Conservation (phyloP, 2,329 filamentous ascomycete genomes). For the Colletotrichum sublineola region DNA sequence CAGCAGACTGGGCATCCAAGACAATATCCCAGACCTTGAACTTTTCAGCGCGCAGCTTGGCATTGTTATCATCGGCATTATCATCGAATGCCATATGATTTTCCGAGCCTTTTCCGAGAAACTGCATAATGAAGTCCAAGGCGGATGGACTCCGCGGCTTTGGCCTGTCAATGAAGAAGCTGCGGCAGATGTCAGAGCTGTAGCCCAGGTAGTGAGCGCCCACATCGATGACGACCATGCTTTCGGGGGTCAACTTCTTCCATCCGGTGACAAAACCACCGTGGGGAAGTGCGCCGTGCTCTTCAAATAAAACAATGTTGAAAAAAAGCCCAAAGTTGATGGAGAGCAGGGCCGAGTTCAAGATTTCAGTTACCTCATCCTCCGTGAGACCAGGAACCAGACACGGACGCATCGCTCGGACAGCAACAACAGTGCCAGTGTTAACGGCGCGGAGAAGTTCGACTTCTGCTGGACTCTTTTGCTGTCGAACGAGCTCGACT, state of each 20-base stretch:
- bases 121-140: background rate
- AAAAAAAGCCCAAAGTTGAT: conserved; percentile 71
- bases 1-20: conserved; percentile 71
- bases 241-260: conserved; percentile 65
- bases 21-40: conserved; percentile 71
- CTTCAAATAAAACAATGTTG: conserved; percentile 73
- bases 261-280: conserved; percentile 65
- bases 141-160: background rate
- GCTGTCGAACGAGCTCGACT: conserved; percentile 70
- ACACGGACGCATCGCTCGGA: conserved; percentile 68
- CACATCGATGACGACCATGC: conserved; percentile 73
- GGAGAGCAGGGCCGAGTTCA: conserved; percentile 67
- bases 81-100: background rate
- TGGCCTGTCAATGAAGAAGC: conserved; percentile 65
- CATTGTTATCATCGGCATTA: conserved; percentile 25
- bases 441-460: conserved; percentile 72
- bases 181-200: conserved; percentile 73
- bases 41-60: conserved; percentile 60
- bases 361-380: conserved; percentile 66
- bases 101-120: background rate
- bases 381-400: conserved; percentile 70
- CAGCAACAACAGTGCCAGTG: conserved; percentile 72
- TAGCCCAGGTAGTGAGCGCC: conserved; percentile 73
- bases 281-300: conserved; percentile 66
- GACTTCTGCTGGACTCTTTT: conserved; percentile 68